Conservation (phyloP, 192 early-diverging fungal genomes). For the Coemansia sp. region DNA sequence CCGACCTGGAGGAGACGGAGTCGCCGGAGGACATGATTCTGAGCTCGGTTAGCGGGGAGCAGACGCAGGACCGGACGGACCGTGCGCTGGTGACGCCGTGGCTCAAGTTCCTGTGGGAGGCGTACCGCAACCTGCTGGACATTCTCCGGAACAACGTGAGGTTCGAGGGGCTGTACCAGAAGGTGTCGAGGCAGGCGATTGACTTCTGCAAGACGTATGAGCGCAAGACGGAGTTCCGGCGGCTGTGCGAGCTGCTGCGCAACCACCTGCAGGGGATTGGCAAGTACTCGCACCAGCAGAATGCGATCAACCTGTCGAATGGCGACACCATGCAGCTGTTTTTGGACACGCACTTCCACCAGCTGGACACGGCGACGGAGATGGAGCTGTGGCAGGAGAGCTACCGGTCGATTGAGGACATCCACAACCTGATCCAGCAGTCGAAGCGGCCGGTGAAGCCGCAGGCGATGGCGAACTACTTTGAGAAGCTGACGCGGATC, state of each 20-base stretch:
- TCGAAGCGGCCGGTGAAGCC: conserved; percentile 91
- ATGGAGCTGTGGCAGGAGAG: conserved; percentile 99
- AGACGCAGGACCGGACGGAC: conserved; percentile 94
- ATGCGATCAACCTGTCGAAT: conserved; percentile 92
- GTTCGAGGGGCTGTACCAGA: conserved; percentile 93
- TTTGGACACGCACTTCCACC: conserved; percentile 92
- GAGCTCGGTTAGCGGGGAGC: conserved; percentile 90
- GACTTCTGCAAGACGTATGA: conserved; percentile 92
- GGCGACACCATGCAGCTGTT: conserved; percentile 96
- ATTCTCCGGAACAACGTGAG: conserved; percentile 95
- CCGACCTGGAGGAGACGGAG: conserved; percentile 95
- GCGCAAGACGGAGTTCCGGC: conserved; percentile 98
- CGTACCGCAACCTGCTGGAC: conserved; percentile 96
- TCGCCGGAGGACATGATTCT: conserved; percentile 96
- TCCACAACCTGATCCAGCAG: conserved; percentile 87
- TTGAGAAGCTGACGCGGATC: conserved; percentile 95
- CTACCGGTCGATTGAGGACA: conserved; percentile 96
- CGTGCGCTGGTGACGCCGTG: conserved; percentile 98
- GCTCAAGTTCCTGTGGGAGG: conserved; percentile 99
- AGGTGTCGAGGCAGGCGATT: conserved; percentile 87
- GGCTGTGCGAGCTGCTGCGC: conserved; percentile 95
- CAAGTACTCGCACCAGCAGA: conserved; percentile 85
- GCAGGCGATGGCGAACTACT: conserved; percentile 96
- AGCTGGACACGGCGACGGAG: conserved; percentile 92
- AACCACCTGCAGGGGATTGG: conserved; percentile 87